A percentile compares a stretch with the other conserved stretches of the same genome.
Conservation (phyloP, 2,329 filamentous ascomycete genomes). For the Ampelomyces quisqualis region DNA sequence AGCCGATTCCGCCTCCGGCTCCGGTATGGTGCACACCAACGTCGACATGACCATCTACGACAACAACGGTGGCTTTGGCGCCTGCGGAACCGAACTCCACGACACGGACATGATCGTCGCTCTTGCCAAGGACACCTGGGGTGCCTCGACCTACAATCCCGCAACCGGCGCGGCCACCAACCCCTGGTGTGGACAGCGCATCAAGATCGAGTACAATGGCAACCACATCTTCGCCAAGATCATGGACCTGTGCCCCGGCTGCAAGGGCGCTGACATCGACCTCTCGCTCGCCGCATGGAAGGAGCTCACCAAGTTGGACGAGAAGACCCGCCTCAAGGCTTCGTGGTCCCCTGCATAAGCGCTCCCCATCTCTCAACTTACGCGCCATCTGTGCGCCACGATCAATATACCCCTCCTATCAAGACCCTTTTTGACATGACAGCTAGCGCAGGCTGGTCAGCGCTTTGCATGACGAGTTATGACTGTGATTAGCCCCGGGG, state of each 20-base stretch:
- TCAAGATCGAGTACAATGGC: conserved; percentile 36
- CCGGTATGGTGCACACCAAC: conserved; percentile 9
- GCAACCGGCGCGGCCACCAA: conserved; percentile 37
- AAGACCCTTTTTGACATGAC: conserved; percentile 23
- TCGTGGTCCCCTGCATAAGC: conserved; percentile 29
- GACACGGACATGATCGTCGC: conserved; percentile 33
- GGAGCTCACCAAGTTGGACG: conserved; percentile 23
- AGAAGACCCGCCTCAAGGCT: conserved; percentile 28
- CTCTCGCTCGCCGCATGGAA: conserved; percentile 36
- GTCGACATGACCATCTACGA: conserved; percentile 42
- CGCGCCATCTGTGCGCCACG: conserved; percentile 11
- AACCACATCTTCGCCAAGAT: conserved; percentile 30
- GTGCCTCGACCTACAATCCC: conserved; percentile 32
- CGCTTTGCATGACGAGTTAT: conserved; percentile 44
- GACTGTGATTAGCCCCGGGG: conserved; percentile 25
- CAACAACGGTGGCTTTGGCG: conserved; percentile 28
- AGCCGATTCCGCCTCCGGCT: conserved; percentile 7
- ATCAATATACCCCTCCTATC: conserved; percentile 30
- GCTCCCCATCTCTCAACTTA: conserved; percentile 16
- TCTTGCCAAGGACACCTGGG: conserved; percentile 30
- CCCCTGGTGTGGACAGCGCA: conserved; percentile 38
- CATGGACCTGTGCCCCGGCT: conserved; percentile 41
- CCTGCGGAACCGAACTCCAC: conserved; percentile 32
- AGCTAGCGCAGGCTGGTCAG: conserved; percentile 45
- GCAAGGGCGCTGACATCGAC: conserved; percentile 32